Base-by-base conservation (phyloP, 768 basidiomycete genomes). In the Tephrocybe rancida region DNA sequence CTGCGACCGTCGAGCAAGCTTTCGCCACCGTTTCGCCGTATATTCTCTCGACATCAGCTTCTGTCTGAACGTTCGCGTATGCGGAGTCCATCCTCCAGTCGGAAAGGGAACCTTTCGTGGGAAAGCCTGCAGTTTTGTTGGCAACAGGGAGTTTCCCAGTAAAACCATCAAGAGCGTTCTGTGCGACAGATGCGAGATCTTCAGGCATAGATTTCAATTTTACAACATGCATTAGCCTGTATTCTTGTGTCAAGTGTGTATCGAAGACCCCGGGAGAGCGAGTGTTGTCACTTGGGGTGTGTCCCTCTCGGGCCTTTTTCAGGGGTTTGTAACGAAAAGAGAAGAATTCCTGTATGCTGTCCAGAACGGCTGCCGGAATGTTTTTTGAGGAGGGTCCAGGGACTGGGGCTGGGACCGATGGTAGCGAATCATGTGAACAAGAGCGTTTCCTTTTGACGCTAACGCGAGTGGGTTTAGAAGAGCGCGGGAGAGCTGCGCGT, bases 361-460 rank as follows among this genome's bases (percentile, higher is more conserved):
- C 30, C 7, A 32, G 30, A 32, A 6, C 30, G 13, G 7, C 13
- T 13, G 52, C 41, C 1, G 67, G 75, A n/a, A n/a, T n/a, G n/a
- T n/a, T n/a, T n/a, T n/a, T n/a, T n/a, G n/a, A n/a, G n/a, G n/a
- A n/a, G n/a, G n/a, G n/a, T n/a, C n/a, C n/a, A n/a, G n/a, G n/a
- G n/a, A n/a, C n/a, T n/a, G n/a, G n/a, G n/a, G n/a, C n/a, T n/a
- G n/a, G n/a, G n/a, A n/a, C n/a, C n/a, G n/a, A n/a, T n/a, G n/a
- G n/a, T n/a, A n/a, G n/a, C n/a, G n/a, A n/a, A n/a, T n/a, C n/a
- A n/a, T n/a, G n/a, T n/a, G n/a, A n/a, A n/a, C n/a, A n/a, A n/a
- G n/a, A n/a, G n/a, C n/a, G n/a, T n/a, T n/a, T n/a, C n/a, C n/a
- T n/a, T n/a, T n/a, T n/a, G n/a, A n/a, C n/a, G n/a, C n/a, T n/a